Percentiles rank a stretch among this genome's conserved stretches.
Evolutionary conservation across 352 stramenopile species (phyloP).

Genomic region (Pythium grandisporangium): DNA sequence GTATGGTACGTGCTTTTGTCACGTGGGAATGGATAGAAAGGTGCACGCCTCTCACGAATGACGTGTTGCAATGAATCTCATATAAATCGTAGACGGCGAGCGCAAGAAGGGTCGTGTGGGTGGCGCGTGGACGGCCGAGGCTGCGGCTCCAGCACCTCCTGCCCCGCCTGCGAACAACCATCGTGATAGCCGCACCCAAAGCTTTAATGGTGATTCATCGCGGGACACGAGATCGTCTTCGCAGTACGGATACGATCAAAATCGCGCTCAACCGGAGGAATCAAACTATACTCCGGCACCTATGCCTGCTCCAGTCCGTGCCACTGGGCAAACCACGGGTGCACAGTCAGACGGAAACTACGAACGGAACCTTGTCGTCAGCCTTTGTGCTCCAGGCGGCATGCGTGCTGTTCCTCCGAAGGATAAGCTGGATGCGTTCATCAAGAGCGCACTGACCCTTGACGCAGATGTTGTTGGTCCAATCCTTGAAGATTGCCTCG

Average conservation of each 20-base stretch:
- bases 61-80: no score
- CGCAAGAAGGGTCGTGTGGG: conserved; percentile 79
- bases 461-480: conserved; percentile 92
- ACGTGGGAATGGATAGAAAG: neutral
- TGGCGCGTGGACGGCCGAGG: conserved; percentile 45
- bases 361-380: conserved; percentile 89
- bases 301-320: conserved; percentile 3
- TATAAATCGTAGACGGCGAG: conserved; percentile 39
- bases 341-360: conserved; percentile 85
- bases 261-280: conserved; percentile 11
- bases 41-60: neutral
- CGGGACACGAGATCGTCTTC: conserved; percentile 3
- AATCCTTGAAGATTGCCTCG: conserved; percentile 90
- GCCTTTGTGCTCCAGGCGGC: conserved; percentile 89
- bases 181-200: conserved; percentile 34
- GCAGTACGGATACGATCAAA: conserved; percentile 51
- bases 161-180: conserved; percentile 12
- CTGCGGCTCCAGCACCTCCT: conserved; percentile 11
- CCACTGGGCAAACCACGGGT: conserved; percentile 48
- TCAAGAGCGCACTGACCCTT: conserved; percentile 84
- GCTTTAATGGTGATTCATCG: conserved; percentile 20
- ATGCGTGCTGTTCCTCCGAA: conserved; percentile 93
- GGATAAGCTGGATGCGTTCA: conserved; percentile 91
- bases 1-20: conserved; percentile 51
- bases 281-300: conserved; percentile 4